phyloP scores from a whole-genome alignment of 768 basidiomycete genomes.

The Tylopilus subfusipes region DNA sequence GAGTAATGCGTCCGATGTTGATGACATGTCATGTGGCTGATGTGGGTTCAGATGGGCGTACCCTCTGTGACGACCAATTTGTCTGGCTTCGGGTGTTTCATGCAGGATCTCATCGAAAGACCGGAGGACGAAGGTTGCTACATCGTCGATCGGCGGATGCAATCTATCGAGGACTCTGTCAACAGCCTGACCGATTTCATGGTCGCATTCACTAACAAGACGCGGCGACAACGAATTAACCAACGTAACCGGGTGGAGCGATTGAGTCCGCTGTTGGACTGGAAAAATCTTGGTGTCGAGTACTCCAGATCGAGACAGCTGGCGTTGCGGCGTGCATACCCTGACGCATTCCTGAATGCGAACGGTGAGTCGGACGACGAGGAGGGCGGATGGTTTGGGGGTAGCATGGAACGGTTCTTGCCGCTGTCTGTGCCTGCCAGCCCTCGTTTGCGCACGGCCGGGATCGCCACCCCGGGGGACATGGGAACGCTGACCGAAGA shows the following conservation, averaged over 20 bases:
- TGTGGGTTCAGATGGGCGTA: constrained; percentile 78
- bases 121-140: constrained; percentile 96
- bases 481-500: constrained; percentile 87
- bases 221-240: constrained; percentile 96
- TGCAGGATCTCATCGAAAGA: constrained; percentile 95
- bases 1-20: constrained; percentile 30
- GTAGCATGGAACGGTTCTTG: constrained; percentile 63
- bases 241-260: constrained; percentile 98
- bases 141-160: constrained; percentile 88
- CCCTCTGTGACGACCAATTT: constrained; percentile 97
- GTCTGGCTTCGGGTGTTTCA: constrained; percentile 97
- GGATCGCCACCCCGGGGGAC: constrained; percentile 90
- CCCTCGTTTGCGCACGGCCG: constrained; percentile 70
- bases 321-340: constrained; percentile 89
- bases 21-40: constrained; percentile 6
- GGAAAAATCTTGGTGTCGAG: constrained; percentile 97
- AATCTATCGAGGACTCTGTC: constrained; percentile 90
- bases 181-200: constrained; percentile 74
- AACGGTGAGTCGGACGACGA: constrained; percentile 50
- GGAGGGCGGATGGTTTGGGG: constrained; percentile 35
- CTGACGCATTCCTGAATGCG: constrained; percentile 78
- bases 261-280: constrained; percentile 88
- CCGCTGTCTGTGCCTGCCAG: constrained; percentile 83
- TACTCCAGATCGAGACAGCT: constrained; percentile 94
- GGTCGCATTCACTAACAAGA: constrained; percentile 74